Conservation (phyloP, 2,329 filamentous ascomycete genomes). For the Xylariaceae sp. region DNA sequence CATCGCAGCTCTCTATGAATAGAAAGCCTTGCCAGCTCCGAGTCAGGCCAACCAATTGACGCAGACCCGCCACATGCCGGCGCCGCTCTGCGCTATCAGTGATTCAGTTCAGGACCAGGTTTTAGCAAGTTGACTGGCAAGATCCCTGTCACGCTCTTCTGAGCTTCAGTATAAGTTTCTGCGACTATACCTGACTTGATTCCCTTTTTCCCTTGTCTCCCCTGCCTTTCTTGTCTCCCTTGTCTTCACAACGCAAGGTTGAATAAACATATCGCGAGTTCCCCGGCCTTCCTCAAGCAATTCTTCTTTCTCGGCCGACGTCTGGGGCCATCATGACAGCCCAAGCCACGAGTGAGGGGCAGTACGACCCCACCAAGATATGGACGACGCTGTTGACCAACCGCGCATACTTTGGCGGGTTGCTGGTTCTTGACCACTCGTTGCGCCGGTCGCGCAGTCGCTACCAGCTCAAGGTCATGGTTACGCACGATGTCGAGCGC, state of each 20-base stretch:
- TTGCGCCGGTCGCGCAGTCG: conserved; percentile 28
- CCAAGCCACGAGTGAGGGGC: not conserved
- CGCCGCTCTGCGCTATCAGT: no score
- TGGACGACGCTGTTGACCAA: conserved; percentile 35
- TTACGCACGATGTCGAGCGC: conserved; percentile 33
- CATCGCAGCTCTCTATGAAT: not conserved
- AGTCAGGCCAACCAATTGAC: no score
- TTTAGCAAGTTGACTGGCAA: no score
- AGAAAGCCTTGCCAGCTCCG: not conserved
- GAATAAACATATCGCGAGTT: not conserved
- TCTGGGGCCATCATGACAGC: conserved; percentile 13
- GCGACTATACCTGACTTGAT: not conserved
- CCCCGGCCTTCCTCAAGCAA: not conserved
- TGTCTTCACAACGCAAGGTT: not conserved
- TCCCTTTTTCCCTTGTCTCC: no score
- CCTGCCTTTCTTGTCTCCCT: not conserved
- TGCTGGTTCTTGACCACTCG: conserved; percentile 31
- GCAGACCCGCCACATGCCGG: no score
- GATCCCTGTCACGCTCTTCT: no score
- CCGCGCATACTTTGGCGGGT: conserved; percentile 32
- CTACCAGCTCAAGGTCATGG: conserved; percentile 34
- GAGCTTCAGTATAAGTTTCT: no score
- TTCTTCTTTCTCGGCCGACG: not conserved
- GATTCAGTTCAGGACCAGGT: no score
- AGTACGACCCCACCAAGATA: conserved; percentile 33